These are phyloP conservation scores for Gyrodon lividus DNA, from an alignment of 768 basidiomycete species.

Conservation along the genomic window DNA sequence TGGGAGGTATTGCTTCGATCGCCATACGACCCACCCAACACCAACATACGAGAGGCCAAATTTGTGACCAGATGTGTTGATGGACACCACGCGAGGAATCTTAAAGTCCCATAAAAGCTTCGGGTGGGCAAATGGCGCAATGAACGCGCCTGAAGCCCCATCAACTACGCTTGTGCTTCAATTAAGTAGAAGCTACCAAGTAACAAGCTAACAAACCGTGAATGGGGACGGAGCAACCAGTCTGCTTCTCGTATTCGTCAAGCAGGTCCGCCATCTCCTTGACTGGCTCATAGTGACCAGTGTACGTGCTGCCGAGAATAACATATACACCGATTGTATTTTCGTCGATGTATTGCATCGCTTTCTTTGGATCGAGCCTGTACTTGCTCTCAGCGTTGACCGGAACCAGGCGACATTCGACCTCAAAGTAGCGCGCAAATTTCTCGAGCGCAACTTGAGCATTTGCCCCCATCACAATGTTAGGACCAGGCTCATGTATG, in stretches of 20 bases:
- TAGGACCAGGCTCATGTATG: constrained; percentile 64
- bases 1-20: constrained; percentile 53
- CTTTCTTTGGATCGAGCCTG: constrained; percentile 68
- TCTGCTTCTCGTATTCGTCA: constrained; percentile 50
- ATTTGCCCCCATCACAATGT: constrained; percentile 65
- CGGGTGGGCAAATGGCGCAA: constrained; percentile 60
- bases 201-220: constrained; percentile 32
- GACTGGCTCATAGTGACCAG: constrained; percentile 74
- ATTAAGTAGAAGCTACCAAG: constrained; percentile 12
- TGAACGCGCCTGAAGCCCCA: constrained; percentile 60
- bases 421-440: constrained; percentile 67
- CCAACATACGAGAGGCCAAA: constrained; percentile 57
- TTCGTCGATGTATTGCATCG: constrained; percentile 66
- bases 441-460: constrained; percentile 72
- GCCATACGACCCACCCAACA: constrained; percentile 68
- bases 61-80: constrained; percentile 63
- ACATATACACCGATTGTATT: constrained; percentile 72
- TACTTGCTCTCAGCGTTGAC: constrained; percentile 69
- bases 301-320: constrained; percentile 56
- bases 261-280: constrained; percentile 79
- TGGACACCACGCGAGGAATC: constrained; percentile 57
- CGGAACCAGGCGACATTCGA: constrained; percentile 64
- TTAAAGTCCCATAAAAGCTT: constrained; percentile 59
- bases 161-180: constrained; percentile 37
- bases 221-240: constrained; percentile 45